A percentile compares a stretch with the other conserved stretches of the same genome.
These are phyloP conservation scores for Cocos nucifera DNA, from an alignment of 176 grass and related monocot species.

Conservation along the genomic window DNA sequence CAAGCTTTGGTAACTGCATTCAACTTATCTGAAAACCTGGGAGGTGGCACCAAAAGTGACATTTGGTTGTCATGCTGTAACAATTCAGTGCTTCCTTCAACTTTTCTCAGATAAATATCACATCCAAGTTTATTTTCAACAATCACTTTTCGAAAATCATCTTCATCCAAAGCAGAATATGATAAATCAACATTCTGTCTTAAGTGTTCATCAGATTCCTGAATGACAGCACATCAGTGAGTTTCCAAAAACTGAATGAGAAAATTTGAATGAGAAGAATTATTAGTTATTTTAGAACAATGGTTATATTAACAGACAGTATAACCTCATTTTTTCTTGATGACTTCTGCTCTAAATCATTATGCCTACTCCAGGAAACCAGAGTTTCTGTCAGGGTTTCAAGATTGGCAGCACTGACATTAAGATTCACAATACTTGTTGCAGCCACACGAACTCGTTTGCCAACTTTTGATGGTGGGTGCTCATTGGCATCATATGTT, in stretches of 20 bases:
- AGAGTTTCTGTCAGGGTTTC: conserved; percentile 83
- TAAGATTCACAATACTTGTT: conserved; percentile 68
- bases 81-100: conserved; percentile 43
- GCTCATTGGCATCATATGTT: conserved; percentile 74
- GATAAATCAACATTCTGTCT: conserved; percentile 31
- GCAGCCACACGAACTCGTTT: conserved; percentile 82
- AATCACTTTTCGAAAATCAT: conserved; percentile 80
- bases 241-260: background rate
- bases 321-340: conserved; percentile 60
- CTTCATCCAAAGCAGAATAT: conserved; percentile 77
- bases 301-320: background rate
- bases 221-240: conserved; percentile 8
- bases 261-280: background rate
- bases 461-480: conserved; percentile 65
- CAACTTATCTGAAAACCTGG: conserved; percentile 80
- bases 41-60: conserved; percentile 70
- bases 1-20: conserved; percentile 59
- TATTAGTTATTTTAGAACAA: conserved; percentile 3
- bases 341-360: conserved; percentile 60
- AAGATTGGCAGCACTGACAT: conserved; percentile 77
- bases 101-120: conserved; percentile 83
- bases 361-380: conserved; percentile 85
- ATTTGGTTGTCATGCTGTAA: conserved; percentile 62
- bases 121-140: conserved; percentile 92
- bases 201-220: conserved; percentile 42